Evolutionary conservation across 2,329 filamentous ascomycete species (phyloP), one percentile per base, ranked within the genome.

Genomic region (Ceratocystis alfenasii): DNA sequence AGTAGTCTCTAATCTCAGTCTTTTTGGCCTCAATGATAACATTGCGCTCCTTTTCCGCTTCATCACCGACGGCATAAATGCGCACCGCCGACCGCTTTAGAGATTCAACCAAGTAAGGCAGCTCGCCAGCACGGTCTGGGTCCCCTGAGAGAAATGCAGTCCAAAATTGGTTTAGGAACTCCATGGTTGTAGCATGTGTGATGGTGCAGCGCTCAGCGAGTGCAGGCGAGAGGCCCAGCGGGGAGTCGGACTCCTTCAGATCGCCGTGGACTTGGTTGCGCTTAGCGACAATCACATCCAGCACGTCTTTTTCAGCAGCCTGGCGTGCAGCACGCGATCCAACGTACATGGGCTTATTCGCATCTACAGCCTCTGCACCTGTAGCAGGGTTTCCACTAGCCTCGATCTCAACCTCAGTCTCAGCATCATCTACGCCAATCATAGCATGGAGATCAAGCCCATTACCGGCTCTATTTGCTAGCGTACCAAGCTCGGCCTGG

Each of bases 101-200:
- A 8, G 91, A 93, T 73, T 95, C 89, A 6, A 88, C 86, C 60
- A 96, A 81, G 68, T 89, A 90, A 5, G 86, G 85, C 15, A 96
- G 81, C 75, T 99, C 93, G 53, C 81, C 81, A 0, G 90, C 89
- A 44, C 90, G 86, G 68, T 90, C 87, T 0, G 89, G 78, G 72
- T 96, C 90, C 15, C 92, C 93, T 0, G 92, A 96, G 30, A 95
- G 81, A 72, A 95, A 99, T 0, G 92, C 86, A 44, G 84, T 83
- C 93, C 93, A 99, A 78, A 99, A 99, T 74, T 97, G 95, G 71
- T 93, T 89, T n/a, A 99, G 78, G 72, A 97, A 99, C 73, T 99
- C 94, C 46, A 89, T 87, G 0, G 90, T 95, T 0, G 94, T 99
- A 64, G 92, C 92, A 74, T 97, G 91, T 0, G 93, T 96, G 65